Evolutionary conservation across 495 filamentous ascomycete genomes (phyloP).

Genomic region (Annulohypoxylon stygium): DNA sequence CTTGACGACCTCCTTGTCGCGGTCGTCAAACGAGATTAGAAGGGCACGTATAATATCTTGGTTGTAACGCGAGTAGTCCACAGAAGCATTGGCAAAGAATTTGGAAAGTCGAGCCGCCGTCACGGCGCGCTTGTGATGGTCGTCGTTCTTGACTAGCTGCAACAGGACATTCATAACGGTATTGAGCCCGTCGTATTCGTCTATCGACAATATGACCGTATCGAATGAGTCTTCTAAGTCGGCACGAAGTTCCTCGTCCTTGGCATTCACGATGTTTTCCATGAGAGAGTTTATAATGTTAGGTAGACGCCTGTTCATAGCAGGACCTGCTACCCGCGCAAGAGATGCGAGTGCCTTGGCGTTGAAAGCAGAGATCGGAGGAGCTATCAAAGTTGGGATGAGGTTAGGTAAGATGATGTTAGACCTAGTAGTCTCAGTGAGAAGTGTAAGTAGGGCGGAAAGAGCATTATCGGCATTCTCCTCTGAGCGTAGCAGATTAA

Average conservation of each 20-base stretch:
- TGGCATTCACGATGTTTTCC: conserved; percentile 85
- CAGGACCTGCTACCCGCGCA: conserved; percentile 85
- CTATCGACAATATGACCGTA: conserved; percentile 88
- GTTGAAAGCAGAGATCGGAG: conserved; percentile 95
- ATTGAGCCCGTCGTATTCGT: conserved; percentile 96
- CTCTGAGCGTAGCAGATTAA: conserved; percentile 86
- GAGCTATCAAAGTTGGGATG: conserved; percentile 87
- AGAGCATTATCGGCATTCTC: conserved; percentile 92
- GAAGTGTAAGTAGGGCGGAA: conserved; percentile 88
- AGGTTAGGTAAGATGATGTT: conserved; percentile 98
- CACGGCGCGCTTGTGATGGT: conserved; percentile 82
- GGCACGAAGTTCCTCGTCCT: conserved; percentile 77
- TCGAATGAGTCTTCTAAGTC: conserved; percentile 87
- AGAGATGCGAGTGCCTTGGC: conserved; percentile 92
- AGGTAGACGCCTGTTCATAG: conserved; percentile 90
- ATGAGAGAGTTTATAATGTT: conserved; percentile 91
- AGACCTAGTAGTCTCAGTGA: conserved; percentile 92
- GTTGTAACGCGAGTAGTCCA: conserved; percentile 94
- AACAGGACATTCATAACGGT: conserved; percentile 94
- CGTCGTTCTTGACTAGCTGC: conserved; percentile 88
- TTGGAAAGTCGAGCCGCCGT: conserved; percentile 86
- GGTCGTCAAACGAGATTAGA: conserved; percentile 91
- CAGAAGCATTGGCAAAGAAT: conserved; percentile 84
- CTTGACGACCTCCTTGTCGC: conserved; percentile 87
- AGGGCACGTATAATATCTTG: conserved; percentile 91